Evolutionary conservation across 768 basidiomycete genomes (phyloP), one percentile per base, ranked within the genome.

Genomic region (Hypholoma sublateritium): DNA sequence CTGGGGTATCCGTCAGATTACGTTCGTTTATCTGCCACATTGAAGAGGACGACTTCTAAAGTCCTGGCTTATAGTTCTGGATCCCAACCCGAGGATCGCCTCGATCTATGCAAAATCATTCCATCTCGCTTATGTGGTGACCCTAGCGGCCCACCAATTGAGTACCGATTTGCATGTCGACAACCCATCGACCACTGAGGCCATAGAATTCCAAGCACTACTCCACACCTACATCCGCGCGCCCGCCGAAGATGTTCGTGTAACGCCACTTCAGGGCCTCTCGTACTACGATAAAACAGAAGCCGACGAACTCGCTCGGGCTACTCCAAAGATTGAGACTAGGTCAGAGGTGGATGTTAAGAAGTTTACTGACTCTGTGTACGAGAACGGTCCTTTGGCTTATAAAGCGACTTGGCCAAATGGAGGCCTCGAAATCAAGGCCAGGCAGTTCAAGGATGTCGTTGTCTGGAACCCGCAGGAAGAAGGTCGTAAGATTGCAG

Each of bases 381-480:
- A 93, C 65, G 86, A 88, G 66, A 74, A 86, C 65, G 85, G 82
- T 13, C 70, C 80, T 2, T 71, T 75, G 16, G 67, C 73, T 21
- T 89, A 90, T 62, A 71, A 81, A 50, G 75, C 91, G 12, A 73
- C 68, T 5, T 91, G 88, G 87, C 75, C 79, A 5, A 78, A 69
- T 1, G 85, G 84, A 5, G 79, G 81, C 0, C 56, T 92, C 21
- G 72, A 75, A 42, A 73, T 93, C 44, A 77, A 69, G 57, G 76
- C 80, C 16, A 68, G 56, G n/a, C 79, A 81, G 42, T 74, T 92
- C 60, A 88, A 86, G 65, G 88, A 93, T 57, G 83, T 94, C 6
- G 93, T 95, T n/a, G 75, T 96, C 39, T 98, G 97, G 96, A 98
- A 99, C 74, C 96, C 97, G 6, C 85, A 85, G 63, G 77, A 75